These are phyloP conservation scores for Ettlia oleoabundans DNA, from an alignment of 139 green algal species.

Conservation along the genomic window DNA sequence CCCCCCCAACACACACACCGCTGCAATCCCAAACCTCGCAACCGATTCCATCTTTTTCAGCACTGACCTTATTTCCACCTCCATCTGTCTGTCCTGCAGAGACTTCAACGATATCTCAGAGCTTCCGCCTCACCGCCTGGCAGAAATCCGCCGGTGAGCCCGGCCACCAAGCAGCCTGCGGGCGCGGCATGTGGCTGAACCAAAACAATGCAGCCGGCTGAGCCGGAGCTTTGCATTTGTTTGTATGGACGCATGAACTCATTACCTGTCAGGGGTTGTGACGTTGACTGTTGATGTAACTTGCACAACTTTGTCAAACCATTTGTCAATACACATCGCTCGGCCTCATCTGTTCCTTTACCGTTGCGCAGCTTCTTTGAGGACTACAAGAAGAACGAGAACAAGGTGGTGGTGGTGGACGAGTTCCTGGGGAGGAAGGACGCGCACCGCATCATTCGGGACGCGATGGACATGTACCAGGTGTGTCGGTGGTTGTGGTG, in stretches of 20 bases:
- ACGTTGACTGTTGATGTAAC: no score
- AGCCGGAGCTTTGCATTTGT: background rate
- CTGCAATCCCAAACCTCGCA: no score
- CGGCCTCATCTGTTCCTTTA: background rate
- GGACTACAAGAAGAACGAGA: conserved; percentile 98
- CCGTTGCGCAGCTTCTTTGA: conserved; percentile 81
- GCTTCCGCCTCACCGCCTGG: conserved; percentile 87
- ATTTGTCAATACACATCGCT: no score
- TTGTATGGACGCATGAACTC: no score
- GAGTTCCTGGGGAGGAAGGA: conserved; percentile 85
- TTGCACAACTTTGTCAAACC: no score
- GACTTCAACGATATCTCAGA: conserved; percentile 91
- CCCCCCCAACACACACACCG: no score
- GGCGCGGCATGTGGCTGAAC: no score
- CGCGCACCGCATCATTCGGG: conserved; percentile 76
- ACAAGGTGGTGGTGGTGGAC: conserved; percentile 94
- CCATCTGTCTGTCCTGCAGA: no score
- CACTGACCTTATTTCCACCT: no score
- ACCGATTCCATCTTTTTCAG: no score
- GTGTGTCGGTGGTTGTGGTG: conserved; percentile 33
- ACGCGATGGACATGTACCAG: conserved; percentile 45
- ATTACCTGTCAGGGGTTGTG: no score
- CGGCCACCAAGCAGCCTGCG: background rate
- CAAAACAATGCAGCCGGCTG: no score
- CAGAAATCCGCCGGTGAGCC: conserved; percentile 74